A percentile compares a stretch with the other conserved stretches of the same genome.
Conservation (phyloP, 1,139 yeast species). For the Yamadazyma diddensiae region DNA sequence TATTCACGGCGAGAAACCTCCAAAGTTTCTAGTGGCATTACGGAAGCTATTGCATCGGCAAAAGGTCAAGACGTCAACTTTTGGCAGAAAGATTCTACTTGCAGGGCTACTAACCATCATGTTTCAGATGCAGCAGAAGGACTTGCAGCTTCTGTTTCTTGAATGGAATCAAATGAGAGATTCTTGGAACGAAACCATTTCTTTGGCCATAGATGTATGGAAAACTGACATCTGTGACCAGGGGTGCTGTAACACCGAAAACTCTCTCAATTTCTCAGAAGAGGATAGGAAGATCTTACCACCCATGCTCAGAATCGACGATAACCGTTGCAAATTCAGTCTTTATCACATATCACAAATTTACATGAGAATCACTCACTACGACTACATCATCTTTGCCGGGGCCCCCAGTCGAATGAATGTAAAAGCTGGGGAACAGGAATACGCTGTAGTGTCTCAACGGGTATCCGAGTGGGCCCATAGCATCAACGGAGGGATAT, state of each 20-base stretch:
- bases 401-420: constrained; percentile 81
- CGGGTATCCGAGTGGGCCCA: constrained; percentile 49
- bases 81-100: constrained; percentile 62
- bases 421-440: constrained; percentile 54
- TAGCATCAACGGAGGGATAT: constrained; percentile 21
- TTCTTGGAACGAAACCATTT: constrained; percentile 61
- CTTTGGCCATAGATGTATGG: constrained; percentile 64
- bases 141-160: constrained; percentile 44
- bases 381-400: constrained; percentile 68
- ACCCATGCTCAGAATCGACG: constrained; percentile 21
- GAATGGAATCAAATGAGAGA: constrained; percentile 33
- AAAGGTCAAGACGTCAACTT: constrained; percentile 44
- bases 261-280: constrained; percentile 8
- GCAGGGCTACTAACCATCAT: constrained; percentile 67
- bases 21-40: constrained; percentile 50
- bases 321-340: constrained; percentile 46
- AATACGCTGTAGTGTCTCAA: constrained; percentile 44
- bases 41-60: constrained; percentile 54
- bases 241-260: constrained; percentile 29
- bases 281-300: constrained; percentile 16
- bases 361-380: constrained; percentile 59
- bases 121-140: constrained; percentile 72
- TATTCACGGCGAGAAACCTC: constrained; percentile 13
- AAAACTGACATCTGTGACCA: constrained; percentile 28
- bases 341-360: constrained; percentile 70